A percentile compares a stretch with the other conserved stretches of the same genome.
These are phyloP conservation scores for Aurinia saxatilis DNA, from an alignment of 345 rosid genomes.

Conservation along the genomic window DNA sequence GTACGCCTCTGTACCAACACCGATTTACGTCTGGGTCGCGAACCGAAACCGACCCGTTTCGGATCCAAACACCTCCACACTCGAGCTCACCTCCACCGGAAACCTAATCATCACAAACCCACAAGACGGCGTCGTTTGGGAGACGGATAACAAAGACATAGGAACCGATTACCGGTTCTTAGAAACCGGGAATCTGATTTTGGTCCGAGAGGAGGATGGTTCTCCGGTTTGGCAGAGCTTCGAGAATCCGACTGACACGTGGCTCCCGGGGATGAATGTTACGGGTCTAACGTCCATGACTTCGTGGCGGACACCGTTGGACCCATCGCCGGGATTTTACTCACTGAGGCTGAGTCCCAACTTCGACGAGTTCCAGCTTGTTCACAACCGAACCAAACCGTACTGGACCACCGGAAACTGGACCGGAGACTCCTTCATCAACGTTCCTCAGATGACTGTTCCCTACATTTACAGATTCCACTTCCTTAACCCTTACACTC, in stretches of 20 bases:
- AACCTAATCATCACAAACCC: conserved; percentile 35
- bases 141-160: conserved; percentile 20
- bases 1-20: conserved; percentile 16
- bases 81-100: conserved; percentile 42
- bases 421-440: conserved; percentile 46
- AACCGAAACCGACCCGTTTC: conserved; percentile 49
- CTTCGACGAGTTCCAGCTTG: conserved; percentile 56
- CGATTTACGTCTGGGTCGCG: conserved; percentile 38
- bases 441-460: conserved; percentile 45
- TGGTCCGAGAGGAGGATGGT: conserved; percentile 14
- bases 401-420: conserved; percentile 82
- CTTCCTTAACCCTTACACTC: conserved; percentile 42
- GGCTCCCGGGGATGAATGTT: conserved; percentile 56
- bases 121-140: conserved; percentile 35
- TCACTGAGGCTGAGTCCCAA: conserved; percentile 39
- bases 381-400: conserved; percentile 35
- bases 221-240: conserved; percentile 62
- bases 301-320: conserved; percentile 52
- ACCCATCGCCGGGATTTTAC: conserved; percentile 56
- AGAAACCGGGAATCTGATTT: conserved; percentile 33
- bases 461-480: conserved; percentile 51
- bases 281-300: conserved; percentile 28
- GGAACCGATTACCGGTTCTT: conserved; percentile 24
- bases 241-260: conserved; percentile 51
- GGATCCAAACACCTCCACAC: conserved; percentile 30